Evolutionary conservation across 2,329 filamentous ascomycete species (phyloP), one percentile per base, ranked within the genome.

Genomic region (Diaporthe vexans): DNA sequence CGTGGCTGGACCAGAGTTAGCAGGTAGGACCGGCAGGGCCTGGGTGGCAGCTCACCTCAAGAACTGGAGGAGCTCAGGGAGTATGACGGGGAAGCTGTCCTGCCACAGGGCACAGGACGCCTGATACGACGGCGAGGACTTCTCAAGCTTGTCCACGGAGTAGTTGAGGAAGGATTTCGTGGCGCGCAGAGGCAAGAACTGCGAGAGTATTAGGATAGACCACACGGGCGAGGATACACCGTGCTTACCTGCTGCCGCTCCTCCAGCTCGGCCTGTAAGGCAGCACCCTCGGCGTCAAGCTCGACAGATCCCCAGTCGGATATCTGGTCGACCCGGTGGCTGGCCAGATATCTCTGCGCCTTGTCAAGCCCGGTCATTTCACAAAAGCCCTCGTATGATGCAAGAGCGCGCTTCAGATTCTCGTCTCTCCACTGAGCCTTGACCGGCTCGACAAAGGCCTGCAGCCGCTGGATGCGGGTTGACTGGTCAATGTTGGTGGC

Each of bases 111-210:
- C 87, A 78, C 92, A 93, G 0, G 95, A 94, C 35, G 94, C 91
- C 76, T 93, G 90, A 78, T 95, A 97, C 0, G 94, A 88, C 11
- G 90, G 85, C 6, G 94, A 92, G 7, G 89, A 89, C 78, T 93
- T 94, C 65, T 95, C 93, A 10, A 98, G 84, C 80, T 95, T 95
- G 78, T 99, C 97, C 0, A 97, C 96, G 0, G 96, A 97, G 65
- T 95, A 96, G 1, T 93, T 94, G n/a, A 99, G 85, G 80, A 98
- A 94, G 0, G 94, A 95, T 81, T 98, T 98, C 1, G 96, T 98
- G 9, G 94, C 90, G 73, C 96, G 91, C 56, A 99, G 85, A 5
- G 97, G 97, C 19, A 98, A 85, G 74, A 89, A 88, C 88, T 93
- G 63, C 19, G 29, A 29, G 19, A 33, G 11, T 4, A 11, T 59